Evolutionary conservation across 352 stramenopile species (phyloP), one percentile per base, ranked within the genome.

Genomic region (Elongisporangium prolatum): DNA sequence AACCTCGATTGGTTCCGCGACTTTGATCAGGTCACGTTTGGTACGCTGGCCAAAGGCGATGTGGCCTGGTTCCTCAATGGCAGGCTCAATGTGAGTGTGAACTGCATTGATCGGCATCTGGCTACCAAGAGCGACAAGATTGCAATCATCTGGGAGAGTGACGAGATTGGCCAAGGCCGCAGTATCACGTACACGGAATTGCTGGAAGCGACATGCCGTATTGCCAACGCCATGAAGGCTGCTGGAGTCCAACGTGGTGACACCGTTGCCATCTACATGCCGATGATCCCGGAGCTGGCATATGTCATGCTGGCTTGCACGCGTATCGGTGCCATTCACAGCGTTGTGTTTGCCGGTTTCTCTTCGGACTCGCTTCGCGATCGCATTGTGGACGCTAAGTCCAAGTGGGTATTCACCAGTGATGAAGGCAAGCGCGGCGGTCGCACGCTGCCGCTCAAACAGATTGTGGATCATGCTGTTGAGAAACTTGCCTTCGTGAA

Each of bases 241-340:
- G 72, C 78, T 16, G 96, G 96, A 38, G 72, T 93, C n/a, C 72
- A 73, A 55, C 86, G 97, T 67, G 96, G 96, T 5, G 96, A 99
- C 79, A 89, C 95, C 11, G 97, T 99, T 4, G 97, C 95, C 17
- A 88, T 99, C 34, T 99, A 99, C 82, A 98, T 99, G 97, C 97
- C 97, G 34, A 99, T 99, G 97, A 97, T 99, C 52, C 96, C 96
- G 8, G 96, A 99, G 71, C 76, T 96, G 6, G 93, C 92, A n/a
- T 98, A 98, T 68, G 95, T 94, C 25, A 99, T 99, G 97, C 77
- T 99, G 21, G 97, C 97, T 0, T 99, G 97, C 64, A 91, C 95
- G 8, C 90, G 97, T 34, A 98, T 99, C 61, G 97, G 97, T 22
- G 97, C 96, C 11, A 81, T 98, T 5, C 97, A 99, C 78, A 97